Conservation (phyloP, 768 basidiomycete species). For the Gymnopilus dilepis region DNA sequence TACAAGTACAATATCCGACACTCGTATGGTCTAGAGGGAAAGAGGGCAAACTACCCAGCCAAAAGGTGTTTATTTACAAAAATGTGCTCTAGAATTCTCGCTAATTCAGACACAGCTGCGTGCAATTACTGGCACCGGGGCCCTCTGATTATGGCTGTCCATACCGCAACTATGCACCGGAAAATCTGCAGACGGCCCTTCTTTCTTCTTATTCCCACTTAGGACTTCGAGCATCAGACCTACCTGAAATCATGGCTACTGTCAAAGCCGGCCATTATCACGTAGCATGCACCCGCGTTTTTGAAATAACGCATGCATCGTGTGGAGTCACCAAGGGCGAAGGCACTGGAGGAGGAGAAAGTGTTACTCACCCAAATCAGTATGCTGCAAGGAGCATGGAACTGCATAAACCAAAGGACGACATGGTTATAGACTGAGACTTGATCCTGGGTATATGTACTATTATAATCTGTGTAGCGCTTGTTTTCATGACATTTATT, state of each 20-base stretch:
- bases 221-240: constrained; percentile 68
- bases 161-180: constrained; percentile 84
- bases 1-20: constrained; percentile 98
- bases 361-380: constrained; percentile 93
- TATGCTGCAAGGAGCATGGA: constrained; percentile 80
- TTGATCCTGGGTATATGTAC: background rate
- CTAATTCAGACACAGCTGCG: constrained; percentile 63
- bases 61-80: constrained; percentile 60
- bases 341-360: constrained; percentile 84
- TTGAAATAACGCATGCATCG: constrained; percentile 85
- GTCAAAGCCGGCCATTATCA: constrained; percentile 88
- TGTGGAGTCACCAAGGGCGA: constrained; percentile 86
- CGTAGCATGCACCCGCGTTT: constrained; percentile 96
- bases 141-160: constrained; percentile 85
- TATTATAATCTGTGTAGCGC: background rate
- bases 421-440: constrained; percentile 46
- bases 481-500: background rate
- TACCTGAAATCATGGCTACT: constrained; percentile 80
- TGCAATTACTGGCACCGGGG: constrained; percentile 78
- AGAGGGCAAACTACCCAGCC: constrained; percentile 92
- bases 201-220: constrained; percentile 67
- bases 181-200: constrained; percentile 82
- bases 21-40: constrained; percentile 92
- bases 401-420: constrained; percentile 48
- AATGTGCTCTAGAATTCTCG: background rate